phyloP scores from a whole-genome alignment of 352 stramenopile species.

The Phytophthora fragariae region DNA sequence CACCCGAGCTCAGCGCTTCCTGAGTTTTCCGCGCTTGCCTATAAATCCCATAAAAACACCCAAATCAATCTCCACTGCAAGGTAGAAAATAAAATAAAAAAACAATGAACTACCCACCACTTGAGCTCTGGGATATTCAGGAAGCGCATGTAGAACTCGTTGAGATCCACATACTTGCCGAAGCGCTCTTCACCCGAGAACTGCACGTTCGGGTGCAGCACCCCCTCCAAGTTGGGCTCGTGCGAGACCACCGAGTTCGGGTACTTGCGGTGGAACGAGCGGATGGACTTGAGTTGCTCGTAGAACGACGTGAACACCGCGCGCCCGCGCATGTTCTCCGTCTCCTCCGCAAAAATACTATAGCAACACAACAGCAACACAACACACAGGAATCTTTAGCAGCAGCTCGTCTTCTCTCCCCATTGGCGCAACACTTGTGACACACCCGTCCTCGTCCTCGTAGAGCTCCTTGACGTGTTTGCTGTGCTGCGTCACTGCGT shows the following conservation, averaged over 20 bases:
- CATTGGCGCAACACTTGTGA: constrained; percentile 9
- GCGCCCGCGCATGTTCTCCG: constrained; percentile 75
- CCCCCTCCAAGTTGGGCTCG: constrained; percentile 68
- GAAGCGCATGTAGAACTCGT: constrained; percentile 84
- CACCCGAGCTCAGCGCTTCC: constrained; percentile 30
- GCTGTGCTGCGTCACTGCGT: constrained; percentile 74
- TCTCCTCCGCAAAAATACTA: constrained; percentile 83
- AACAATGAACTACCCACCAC: constrained; percentile 23
- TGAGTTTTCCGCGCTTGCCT: constrained; percentile 46
- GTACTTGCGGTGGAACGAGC: constrained; percentile 87
- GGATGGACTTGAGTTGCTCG: constrained; percentile 87
- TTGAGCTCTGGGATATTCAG: constrained; percentile 80
- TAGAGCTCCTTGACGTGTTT: constrained; percentile 83
- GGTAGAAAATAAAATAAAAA: background rate
- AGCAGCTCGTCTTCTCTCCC: background rate
- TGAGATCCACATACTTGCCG: constrained; percentile 92
- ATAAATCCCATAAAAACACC: background rate
- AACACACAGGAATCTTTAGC: background rate
- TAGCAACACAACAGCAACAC: background rate
- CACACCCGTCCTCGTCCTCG: constrained; percentile 81
- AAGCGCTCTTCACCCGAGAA: constrained; percentile 92
- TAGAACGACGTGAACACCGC: constrained; percentile 91
- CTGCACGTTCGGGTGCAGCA: constrained; percentile 71
- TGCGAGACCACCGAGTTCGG: constrained; percentile 73
- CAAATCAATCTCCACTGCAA: background rate